Evolutionary conservation across 176 grass and related monocot species (phyloP).

Genomic region (Saccharum spontaneum): DNA sequence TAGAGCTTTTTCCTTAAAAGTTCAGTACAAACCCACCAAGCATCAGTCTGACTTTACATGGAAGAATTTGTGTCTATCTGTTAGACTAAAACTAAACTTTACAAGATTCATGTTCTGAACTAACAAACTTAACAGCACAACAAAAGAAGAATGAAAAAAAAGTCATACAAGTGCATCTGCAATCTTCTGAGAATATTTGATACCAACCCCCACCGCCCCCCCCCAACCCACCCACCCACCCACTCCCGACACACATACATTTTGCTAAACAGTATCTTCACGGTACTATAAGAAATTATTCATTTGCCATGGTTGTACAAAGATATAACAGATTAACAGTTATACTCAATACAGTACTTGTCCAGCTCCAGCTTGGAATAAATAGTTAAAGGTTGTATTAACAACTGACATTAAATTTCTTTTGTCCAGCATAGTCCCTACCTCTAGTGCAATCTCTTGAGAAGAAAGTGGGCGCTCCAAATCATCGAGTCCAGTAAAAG

Average conservation of each 20-base stretch:
- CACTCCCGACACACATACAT: neutral
- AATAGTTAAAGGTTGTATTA: neutral
- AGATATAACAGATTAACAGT: too few relatives aligned
- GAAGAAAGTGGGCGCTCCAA: constrained; percentile 36
- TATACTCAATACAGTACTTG: too few relatives aligned
- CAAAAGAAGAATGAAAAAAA: neutral
- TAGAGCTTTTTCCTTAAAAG: neutral
- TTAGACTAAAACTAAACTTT: neutral
- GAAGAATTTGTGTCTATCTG: neutral
- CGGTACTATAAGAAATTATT: neutral
- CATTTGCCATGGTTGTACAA: too few relatives aligned
- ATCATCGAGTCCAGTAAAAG: constrained; percentile 31
- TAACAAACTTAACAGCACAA: neutral
- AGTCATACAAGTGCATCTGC: neutral
- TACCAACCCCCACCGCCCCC: too few relatives aligned
- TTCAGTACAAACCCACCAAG: neutral
- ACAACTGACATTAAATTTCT: neutral
- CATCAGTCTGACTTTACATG: neutral
- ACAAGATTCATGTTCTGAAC: neutral
- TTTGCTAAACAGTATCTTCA: neutral
- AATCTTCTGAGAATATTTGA: neutral
- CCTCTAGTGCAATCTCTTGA: constrained; percentile 51
- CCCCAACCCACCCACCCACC: too few relatives aligned
- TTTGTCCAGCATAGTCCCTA: neutral
- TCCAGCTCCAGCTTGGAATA: too few relatives aligned